Evolutionary conservation across 2,329 filamentous ascomycete genomes (phyloP), one percentile per base, ranked within the genome.

Genomic region (Tolypocladium inflatum): DNA sequence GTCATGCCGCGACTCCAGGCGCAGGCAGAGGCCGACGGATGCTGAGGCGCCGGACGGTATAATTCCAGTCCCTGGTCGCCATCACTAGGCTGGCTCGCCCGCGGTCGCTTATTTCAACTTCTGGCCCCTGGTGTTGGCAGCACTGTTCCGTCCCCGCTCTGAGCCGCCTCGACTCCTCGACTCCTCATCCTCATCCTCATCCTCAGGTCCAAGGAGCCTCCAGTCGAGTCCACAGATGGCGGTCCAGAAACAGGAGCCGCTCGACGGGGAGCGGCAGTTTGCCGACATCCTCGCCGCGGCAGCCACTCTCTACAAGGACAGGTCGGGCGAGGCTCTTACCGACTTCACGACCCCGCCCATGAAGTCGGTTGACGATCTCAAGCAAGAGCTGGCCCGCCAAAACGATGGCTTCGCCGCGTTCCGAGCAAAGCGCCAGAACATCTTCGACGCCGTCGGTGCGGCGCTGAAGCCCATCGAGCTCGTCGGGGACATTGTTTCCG

Each of bases 401-500:
- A 76, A 76, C 63, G 64, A 67, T 3, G 61, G 68, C 30, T 76
- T 76, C 52, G 48, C 60, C 7, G 60, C 66, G n/a, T 76, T 76
- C 56, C 70, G 74, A 11, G 68, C 67, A 38, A 73, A 67, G 56
- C 64, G 68, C 0, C 68, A 71, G 33, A 62, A 60, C 19, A 59
- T 77, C 37, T 76, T 74, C 54, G 63, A 69, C 48, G 67, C 66
- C 23, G 55, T 76, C 50, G 59, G 65, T 1, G 61, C 65, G 0
- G 67, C 70, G 4, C 64, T 76, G 11, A 60, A 62, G 13, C 75
- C 76, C 1, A 63, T 78, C 17, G 73, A 78, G 60, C 55, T 71
- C 7, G 66, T 78, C 19, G 75, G 75, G 1, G 69, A 71, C 35
- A 66, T 75, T 11, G 66, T 72, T 19, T 67, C 70, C 11, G 74